Conservation (phyloP, 2,329 filamentous ascomycete species). For the Periglandula ipomoeae region DNA sequence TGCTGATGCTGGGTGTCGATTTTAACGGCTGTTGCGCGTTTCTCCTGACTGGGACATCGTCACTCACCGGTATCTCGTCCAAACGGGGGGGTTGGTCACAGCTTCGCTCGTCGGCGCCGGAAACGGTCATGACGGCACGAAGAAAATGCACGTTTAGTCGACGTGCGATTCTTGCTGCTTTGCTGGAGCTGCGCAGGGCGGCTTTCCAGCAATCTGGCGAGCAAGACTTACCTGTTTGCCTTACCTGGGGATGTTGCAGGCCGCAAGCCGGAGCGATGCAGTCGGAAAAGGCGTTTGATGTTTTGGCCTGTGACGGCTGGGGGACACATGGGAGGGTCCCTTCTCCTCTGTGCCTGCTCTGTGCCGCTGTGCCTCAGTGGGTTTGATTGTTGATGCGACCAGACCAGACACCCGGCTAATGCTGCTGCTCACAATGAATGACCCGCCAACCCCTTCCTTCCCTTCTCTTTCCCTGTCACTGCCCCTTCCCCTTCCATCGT, state of each 20-base stretch:
- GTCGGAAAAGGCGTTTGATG: conserved; percentile 11
- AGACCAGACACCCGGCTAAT: not conserved
- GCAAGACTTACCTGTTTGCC: conserved; percentile 12
- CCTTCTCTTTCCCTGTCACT: not conserved
- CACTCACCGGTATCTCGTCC: conserved; percentile 5
- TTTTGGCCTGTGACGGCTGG: conserved; percentile 18
- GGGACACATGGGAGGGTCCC: no score
- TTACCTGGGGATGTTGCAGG: conserved; percentile 9
- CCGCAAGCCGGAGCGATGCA: conserved; percentile 4
- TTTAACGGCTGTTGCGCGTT: no score
- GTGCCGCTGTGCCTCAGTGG: conserved; percentile 13
- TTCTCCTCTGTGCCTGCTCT: no score
- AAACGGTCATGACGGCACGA: not conserved
- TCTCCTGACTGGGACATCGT: not conserved
- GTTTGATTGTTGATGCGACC: conserved; percentile 10
- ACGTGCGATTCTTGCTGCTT: not conserved
- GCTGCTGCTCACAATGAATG: no score
- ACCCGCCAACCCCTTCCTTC: not conserved
- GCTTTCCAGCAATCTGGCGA: conserved; percentile 7
- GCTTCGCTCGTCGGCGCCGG: not conserved
- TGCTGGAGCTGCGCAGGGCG: conserved; percentile 4
- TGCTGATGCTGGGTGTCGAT: not conserved
- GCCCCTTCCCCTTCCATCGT: not conserved
- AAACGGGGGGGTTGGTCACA: not conserved
- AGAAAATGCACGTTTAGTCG: not conserved